Base-by-base conservation (phyloP, 768 basidiomycete species). In the Termitomyces sp. region DNA sequence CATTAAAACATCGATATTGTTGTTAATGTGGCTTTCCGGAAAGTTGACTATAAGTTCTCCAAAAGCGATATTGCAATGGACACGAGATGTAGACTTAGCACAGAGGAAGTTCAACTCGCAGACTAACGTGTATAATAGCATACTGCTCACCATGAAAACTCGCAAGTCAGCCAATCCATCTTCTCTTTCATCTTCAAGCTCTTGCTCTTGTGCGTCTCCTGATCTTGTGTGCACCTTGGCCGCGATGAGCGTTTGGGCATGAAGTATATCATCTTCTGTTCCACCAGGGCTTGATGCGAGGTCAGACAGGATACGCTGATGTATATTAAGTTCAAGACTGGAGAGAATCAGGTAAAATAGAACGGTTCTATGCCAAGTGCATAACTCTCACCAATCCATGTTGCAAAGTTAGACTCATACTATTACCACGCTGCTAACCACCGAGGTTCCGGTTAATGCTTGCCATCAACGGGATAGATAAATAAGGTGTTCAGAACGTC, bases 31-130 rank as follows among this genome's bases (percentile, higher is more conserved):
- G 7, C 69, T 65, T 39, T 83, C 74, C 0, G 87, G 77, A 59
- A 87, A 80, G 65, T 85, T 85, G 55, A 84, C 71, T 18, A 90
- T 81, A 53, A 92, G 77, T 65, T 92, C 86, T 37, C 88, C 90
- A 62, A 92, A 94, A 2, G 90, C 90, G 59, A 92, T 87, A 61
- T 88, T 89, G 71, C 86, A 90, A 62, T 90, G 88, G 14, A 86
- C 83, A 55, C 84, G 77, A 3, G 88, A 86, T 12, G 84, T 82
- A 20, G 88, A 74, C 92, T 94, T 58, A 32, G 5, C 20, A 24
- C 5, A 29, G 42, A 18, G 22, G 32, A 53, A 47, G 41, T 52
- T 48, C 26, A 60, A 56, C 34, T 50, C 13, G 27, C 8, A 20
- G 16, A 26, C 14, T 59, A 55, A 46, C 39, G 63, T 46, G 49